Conservation (phyloP, 1,139 yeast species). For the Lodderomyces beijingensis region DNA sequence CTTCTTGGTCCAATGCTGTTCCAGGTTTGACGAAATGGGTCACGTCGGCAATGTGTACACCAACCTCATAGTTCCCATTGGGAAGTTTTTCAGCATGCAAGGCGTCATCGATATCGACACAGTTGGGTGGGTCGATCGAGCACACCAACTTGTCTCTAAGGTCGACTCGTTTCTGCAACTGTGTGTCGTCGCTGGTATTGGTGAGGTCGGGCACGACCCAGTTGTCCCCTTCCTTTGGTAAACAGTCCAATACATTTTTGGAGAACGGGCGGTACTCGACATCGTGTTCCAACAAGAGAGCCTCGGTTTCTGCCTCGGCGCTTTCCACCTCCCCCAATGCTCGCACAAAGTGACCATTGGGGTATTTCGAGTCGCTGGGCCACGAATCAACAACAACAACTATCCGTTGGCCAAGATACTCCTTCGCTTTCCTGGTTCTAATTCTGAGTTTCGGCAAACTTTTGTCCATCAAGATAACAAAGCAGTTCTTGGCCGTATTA, state of each 20-base stretch:
- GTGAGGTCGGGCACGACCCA: constrained; percentile 81
- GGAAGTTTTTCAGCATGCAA: constrained; percentile 80
- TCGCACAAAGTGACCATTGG: constrained; percentile 93
- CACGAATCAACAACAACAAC: constrained; percentile 91
- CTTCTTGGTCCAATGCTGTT: constrained; percentile 91
- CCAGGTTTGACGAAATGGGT: constrained; percentile 94
- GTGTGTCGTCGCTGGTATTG: constrained; percentile 50
- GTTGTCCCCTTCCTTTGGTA: constrained; percentile 87
- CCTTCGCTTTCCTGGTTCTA: constrained; percentile 80
- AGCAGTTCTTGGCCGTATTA: constrained; percentile 68
- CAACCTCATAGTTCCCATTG: constrained; percentile 93
- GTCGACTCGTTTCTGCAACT: constrained; percentile 68
- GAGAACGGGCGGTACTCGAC: constrained; percentile 96
- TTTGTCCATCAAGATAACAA: constrained; percentile 85
- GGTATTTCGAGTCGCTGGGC: constrained; percentile 80
- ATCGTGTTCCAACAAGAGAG: constrained; percentile 87
- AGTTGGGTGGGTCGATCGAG: constrained; percentile 95
- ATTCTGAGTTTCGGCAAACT: constrained; percentile 85
- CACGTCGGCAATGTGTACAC: constrained; percentile 99
- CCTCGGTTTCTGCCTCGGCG: constrained; percentile 95
- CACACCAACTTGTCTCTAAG: constrained; percentile 86
- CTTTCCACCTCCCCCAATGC: constrained; percentile 87
- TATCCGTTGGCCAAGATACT: constrained; percentile 79
- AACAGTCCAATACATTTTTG: constrained; percentile 83
- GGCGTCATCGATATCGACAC: constrained; percentile 99